Base-by-base conservation (phyloP, 2,329 filamentous ascomycete species). In the Ophiognomonia clavigignenti-juglandacearum region DNA sequence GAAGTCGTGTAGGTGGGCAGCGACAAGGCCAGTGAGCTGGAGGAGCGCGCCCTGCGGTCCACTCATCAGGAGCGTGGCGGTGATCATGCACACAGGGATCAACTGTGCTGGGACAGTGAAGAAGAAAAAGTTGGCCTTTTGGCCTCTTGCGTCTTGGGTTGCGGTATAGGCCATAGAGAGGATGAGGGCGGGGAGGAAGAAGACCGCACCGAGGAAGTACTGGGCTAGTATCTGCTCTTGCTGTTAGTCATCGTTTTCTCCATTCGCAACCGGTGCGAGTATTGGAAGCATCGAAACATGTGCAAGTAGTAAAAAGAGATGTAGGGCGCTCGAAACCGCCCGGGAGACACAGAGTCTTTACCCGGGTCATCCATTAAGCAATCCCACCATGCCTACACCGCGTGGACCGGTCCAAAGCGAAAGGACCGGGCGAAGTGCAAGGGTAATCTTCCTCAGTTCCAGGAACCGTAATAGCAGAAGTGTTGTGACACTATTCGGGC, bases 1-100 rank as follows among this genome's bases (percentile, higher is more conserved):
- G 61, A 97, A 98, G 63, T 97, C 88, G 66, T 89, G 95, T 18
- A 93, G 60, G 64, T 98, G 93, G 4, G 91, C 91, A 11, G 91
- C 88, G 36, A 95, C 54, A 10, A 98, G 74, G n/a, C 93, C 93
- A 27, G 80, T 87, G 4, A 81, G 65, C 60, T 95, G 83, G 4
- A 83, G 59, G 47, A 86, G 61, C 10, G 86, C 76, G 16, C 67
- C 56, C 29, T 74, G 73, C 10, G 84, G 83, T 5, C 68, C 73
- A 0, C 58, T 61, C 61, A 86, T 79, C 44, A 97, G 70, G 19
- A 95, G 74, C 10, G 85, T 85, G 58, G 89, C 70, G 14, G 82
- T 65, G 37, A 97, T 77, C 77, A 95, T 86, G 54, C 85, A 84
- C 61, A 83, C 86, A 3, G 93, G 93, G 24, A 93, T 73, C 59